Conservation (phyloP, 768 basidiomycete genomes). For the Leccinellum albellum region DNA sequence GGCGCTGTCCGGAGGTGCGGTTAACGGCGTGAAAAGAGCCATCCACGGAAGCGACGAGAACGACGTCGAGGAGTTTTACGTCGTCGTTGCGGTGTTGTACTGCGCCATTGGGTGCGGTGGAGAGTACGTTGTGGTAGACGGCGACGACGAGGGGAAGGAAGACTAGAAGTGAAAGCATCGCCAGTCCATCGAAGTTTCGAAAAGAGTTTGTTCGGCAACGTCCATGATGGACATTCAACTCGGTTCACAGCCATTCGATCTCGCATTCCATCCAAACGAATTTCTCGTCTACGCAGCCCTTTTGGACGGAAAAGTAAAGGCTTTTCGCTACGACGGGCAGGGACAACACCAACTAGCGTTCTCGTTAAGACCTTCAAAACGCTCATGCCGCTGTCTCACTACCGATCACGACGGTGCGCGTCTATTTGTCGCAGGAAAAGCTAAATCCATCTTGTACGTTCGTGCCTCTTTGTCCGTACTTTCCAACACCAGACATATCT, state of each 20-base stretch:
- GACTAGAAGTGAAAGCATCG: constrained; percentile 33
- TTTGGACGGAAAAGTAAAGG: constrained; percentile 79
- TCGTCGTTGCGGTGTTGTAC: constrained; percentile 10
- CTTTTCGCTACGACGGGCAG: constrained; percentile 73
- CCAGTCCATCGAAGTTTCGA: too few species aligned
- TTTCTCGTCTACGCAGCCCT: constrained; percentile 74
- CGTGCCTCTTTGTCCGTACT: background rate
- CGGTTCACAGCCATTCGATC: constrained; percentile 82
- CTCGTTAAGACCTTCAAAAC: constrained; percentile 70
- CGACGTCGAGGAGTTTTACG: constrained; percentile 71
- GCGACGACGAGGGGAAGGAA: constrained; percentile 33
- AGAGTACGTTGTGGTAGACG: constrained; percentile 29
- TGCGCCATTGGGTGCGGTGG: constrained; percentile 18
- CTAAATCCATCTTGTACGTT: constrained; percentile 72
- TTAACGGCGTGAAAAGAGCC: constrained; percentile 94
- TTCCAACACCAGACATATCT: constrained; percentile 12
- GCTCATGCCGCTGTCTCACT: constrained; percentile 75
- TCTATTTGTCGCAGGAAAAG: constrained; percentile 80
- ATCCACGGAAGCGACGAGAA: constrained; percentile 90
- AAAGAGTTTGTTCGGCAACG: constrained; percentile 3
- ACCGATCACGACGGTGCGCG: constrained; percentile 63
- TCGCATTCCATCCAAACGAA: constrained; percentile 77
- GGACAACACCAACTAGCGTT: constrained; percentile 53
- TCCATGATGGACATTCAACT: constrained; percentile 60
- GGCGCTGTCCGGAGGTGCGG: constrained; percentile 70